Evolutionary conservation across 164 flowering plant genomes (phyloP).

Genomic region (Macadamia tetraphylla): DNA sequence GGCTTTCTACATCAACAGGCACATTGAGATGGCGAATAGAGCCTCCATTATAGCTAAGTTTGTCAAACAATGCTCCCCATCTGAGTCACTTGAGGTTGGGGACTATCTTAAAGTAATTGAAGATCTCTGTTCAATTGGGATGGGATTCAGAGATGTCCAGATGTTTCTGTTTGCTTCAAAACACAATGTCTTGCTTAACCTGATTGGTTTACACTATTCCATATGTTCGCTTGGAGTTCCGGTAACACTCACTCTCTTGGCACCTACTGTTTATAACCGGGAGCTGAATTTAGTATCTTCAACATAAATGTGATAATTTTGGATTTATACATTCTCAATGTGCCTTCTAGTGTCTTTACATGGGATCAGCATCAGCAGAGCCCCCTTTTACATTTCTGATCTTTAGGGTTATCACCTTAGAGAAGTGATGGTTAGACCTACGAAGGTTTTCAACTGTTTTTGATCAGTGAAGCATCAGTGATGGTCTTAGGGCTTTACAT

Average conservation of each 20-base stretch:
- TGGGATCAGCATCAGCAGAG: neutral
- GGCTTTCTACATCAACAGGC: constrained; percentile 44
- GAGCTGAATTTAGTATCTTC: neutral
- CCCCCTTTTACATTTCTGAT: neutral
- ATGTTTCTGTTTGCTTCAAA: constrained; percentile 54
- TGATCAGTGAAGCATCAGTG: neutral
- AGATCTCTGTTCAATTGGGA: constrained; percentile 26
- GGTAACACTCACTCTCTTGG: constrained; percentile 27
- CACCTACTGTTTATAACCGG: neutral
- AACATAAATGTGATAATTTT: neutral
- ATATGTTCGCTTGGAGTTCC: constrained; percentile 41
- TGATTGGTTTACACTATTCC: constrained; percentile 76
- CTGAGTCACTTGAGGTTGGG: constrained; percentile 53
- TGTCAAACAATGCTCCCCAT: constrained; percentile 35
- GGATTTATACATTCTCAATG: neutral
- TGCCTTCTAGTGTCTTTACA: neutral
- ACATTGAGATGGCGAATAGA: constrained; percentile 48
- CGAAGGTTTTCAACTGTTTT: neutral
- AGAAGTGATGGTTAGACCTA: neutral
- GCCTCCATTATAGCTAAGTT: constrained; percentile 33
- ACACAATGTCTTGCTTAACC: constrained; percentile 52
- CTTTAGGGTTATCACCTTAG: neutral
- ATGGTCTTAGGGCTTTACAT: neutral
- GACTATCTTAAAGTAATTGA: constrained; percentile 48
- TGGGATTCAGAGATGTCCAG: constrained; percentile 60